Conservation (phyloP, 2,329 filamentous ascomycete species). For the Phyllosticta citribraziliensis region DNA sequence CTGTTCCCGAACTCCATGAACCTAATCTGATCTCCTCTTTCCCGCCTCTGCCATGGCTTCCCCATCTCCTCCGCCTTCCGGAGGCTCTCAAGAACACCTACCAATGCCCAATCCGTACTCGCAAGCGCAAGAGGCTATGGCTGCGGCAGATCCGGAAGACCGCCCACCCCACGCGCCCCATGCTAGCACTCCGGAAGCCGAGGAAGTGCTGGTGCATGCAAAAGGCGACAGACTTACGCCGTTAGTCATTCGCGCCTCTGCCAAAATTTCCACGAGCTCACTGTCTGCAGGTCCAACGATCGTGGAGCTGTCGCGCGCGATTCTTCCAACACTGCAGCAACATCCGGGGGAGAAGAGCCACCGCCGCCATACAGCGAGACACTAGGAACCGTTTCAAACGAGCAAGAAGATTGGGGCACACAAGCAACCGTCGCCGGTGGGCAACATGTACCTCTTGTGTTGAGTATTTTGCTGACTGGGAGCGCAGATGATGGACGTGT, state of each 20-base stretch:
- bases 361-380: conserved; percentile 33
- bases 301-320: background rate
- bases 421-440: conserved; percentile 38
- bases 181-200: background rate
- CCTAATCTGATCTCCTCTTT: background rate
- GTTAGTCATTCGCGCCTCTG: background rate
- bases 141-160: conserved; percentile 2
- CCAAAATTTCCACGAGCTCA: background rate
- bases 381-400: conserved; percentile 29
- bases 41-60: conserved; percentile 5
- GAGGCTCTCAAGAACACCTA: background rate
- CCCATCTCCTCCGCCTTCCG: background rate
- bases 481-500: conserved; percentile 27
- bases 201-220: background rate
- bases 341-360: conserved; percentile 32
- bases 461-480: background rate
- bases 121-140: conserved; percentile 8
- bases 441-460: background rate
- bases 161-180: background rate
- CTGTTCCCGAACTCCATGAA: background rate
- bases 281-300: background rate
- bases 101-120: conserved; percentile 4
- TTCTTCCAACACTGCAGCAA: background rate
- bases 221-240: background rate
- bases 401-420: conserved; percentile 30